Evolutionary conservation across 2,329 filamentous ascomycete genomes (phyloP).

Genomic region (Fusarium fracticaudum): DNA sequence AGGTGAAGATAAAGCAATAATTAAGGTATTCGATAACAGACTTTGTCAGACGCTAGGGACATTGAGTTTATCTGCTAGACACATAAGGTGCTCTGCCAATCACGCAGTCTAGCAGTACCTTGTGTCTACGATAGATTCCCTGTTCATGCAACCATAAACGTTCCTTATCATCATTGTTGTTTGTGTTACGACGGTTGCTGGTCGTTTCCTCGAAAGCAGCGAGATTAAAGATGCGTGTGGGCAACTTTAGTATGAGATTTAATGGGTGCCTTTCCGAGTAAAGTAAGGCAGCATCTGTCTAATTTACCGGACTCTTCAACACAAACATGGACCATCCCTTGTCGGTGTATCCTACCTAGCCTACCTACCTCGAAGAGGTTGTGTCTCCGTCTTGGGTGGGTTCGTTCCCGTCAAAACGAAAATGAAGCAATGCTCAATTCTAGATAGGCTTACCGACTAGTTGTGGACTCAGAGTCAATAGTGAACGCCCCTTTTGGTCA

Average conservation of each 20-base stretch:
- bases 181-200: slow-evolving; percentile 13
- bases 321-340: not conserved
- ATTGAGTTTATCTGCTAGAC: not conserved
- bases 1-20: not conserved
- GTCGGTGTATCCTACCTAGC: not conserved
- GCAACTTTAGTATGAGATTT: not conserved
- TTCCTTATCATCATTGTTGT: slow-evolving; percentile 9
- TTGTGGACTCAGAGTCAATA: slow-evolving; percentile 13
- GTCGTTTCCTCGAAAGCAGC: slow-evolving; percentile 7
- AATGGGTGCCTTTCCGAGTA: slow-evolving; percentile 8
- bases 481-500: slow-evolving; percentile 32
- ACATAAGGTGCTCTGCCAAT: not conserved
- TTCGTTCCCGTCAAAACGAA: slow-evolving; percentile 6
- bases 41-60: not conserved
- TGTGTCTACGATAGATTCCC: not conserved
- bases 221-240: slow-evolving; percentile 17
- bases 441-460: not conserved
- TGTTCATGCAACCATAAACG: not conserved
- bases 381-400: slow-evolving; percentile 26
- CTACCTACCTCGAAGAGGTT: slow-evolving; percentile 13
- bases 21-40: not conserved
- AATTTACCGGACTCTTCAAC: slow-evolving; percentile 8
- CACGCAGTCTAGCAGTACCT: not conserved
- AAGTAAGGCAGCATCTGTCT: not conserved
- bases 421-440: slow-evolving; percentile 5